phyloP scores from a whole-genome alignment of 2,329 filamentous ascomycete genomes.

The Daldinia sp. region DNA sequence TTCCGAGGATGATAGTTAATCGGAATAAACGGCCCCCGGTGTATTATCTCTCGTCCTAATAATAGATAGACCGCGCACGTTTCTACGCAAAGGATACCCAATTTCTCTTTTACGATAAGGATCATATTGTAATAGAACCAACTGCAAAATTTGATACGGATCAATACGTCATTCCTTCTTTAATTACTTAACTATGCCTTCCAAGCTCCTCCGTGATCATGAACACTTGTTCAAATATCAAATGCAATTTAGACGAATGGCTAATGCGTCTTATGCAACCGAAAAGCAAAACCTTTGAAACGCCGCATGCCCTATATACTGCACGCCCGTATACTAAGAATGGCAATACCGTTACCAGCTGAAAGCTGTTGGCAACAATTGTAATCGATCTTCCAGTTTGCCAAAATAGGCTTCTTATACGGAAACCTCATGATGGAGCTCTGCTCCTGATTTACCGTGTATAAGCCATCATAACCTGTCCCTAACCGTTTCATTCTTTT shows the following conservation, averaged over 20 bases:
- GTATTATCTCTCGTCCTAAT: slow-evolving; percentile 12
- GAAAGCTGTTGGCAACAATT: slow-evolving; percentile 17
- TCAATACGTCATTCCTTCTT: slow-evolving; percentile 20
- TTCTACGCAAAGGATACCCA: slow-evolving; percentile 45
- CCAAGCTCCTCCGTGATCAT: slow-evolving; percentile 8
- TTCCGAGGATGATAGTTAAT: slow-evolving; percentile 50
- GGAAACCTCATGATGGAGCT: background rate
- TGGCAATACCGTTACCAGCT: slow-evolving; percentile 15
- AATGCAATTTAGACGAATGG: slow-evolving; percentile 34
- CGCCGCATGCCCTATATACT: slow-evolving; percentile 40
- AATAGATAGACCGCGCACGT: slow-evolving; percentile 21
- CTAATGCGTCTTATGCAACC: slow-evolving; percentile 36
- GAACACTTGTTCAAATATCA: slow-evolving; percentile 20
- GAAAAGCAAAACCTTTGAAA: slow-evolving; percentile 30
- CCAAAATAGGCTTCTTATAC: background rate
- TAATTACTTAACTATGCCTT: slow-evolving; percentile 7
- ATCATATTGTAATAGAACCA: slow-evolving; percentile 23
- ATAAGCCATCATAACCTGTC: slow-evolving; percentile 2
- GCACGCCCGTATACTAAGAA: slow-evolving; percentile 17
- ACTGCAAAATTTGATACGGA: slow-evolving; percentile 20
- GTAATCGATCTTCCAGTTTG: slow-evolving; percentile 9
- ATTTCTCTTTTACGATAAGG: slow-evolving; percentile 21
- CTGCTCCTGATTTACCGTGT: background rate
- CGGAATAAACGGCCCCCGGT: slow-evolving; percentile 6
- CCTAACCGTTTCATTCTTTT: slow-evolving; percentile 25